Evolutionary conservation across 2,329 filamentous ascomycete species (phyloP), one percentile per base, ranked within the genome.

Genomic region (Mollisia scopiformis): DNA sequence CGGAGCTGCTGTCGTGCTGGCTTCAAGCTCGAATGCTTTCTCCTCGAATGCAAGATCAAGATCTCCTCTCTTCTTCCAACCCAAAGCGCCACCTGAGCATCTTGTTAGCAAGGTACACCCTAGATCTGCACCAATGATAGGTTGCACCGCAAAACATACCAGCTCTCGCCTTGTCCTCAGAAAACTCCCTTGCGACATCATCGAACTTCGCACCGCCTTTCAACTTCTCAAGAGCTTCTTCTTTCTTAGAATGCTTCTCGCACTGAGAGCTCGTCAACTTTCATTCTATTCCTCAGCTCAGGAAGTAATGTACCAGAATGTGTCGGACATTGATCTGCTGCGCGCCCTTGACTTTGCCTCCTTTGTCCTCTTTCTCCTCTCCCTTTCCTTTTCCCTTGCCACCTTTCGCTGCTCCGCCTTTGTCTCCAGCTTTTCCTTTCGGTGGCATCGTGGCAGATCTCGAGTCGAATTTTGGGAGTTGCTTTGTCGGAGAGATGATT

Each of bases 201-300:
- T 92, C 89, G 70, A 93, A 93, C 69, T 89, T 91, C 54, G 80
- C 81, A 1, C 89, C 88, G 3, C 75, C 84, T 39, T 81, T 82
- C 55, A 93, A 75, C 76, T 91, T 89, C 59, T 82, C 83, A 16
- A 92, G 74, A 0, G 90, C 90, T 72, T 92, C 88, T 71, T 92
- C 89, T 72, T 92, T 93, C 75, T 88, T 91, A n/a, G 80, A 77
- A 72, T 92, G 87, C 72, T 93, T 93, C 73, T 88, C 88, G 69
- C 90, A 93, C 78, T 88, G 51, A 46, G 46, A 35, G 27, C n/a
- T 46, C 19, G 56, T 69, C 63, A 70, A 61, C 52, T 14, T 28
- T 37, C 21, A 6, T 13, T 43, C 39, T 27, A 23, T 19, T 23
- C 14, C 27, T 25, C 11, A 41, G 14, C 14, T 2, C 16, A 43